A percentile compares a stretch with the other conserved stretches of the same genome.
Evolutionary conservation across 1,139 yeast species (phyloP).

Genomic region (Maudiozyma humilis): DNA sequence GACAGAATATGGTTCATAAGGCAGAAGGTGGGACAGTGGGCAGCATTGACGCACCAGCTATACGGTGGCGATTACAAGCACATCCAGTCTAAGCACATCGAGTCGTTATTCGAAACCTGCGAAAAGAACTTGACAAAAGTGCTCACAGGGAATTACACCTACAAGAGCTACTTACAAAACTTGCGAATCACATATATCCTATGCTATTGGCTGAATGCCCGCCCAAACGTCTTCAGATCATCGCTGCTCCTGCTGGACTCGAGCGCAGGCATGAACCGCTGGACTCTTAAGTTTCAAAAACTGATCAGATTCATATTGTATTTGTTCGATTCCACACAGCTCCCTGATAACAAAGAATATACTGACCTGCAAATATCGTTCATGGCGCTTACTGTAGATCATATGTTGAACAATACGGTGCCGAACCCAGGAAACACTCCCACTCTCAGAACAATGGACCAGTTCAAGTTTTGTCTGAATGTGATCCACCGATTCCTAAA

Average conservation of each 20-base stretch:
- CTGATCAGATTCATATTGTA: constrained; percentile 21
- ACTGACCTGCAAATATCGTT: constrained; percentile 13
- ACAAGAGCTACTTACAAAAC: constrained; percentile 8
- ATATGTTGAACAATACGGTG: constrained; percentile 9
- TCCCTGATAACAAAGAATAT: constrained; percentile 7
- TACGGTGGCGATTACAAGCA: constrained; percentile 15
- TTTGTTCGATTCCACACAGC: constrained; percentile 18
- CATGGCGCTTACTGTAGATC: constrained; percentile 14
- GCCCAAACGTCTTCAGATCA: constrained; percentile 12
- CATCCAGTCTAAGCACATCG: constrained; percentile 12
- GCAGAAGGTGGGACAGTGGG: constrained; percentile 22
- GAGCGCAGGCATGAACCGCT: constrained; percentile 14
- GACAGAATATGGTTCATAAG: constrained; percentile 24
- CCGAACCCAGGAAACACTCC: constrained; percentile 4
- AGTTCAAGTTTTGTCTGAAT: constrained; percentile 17
- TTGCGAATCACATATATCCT: constrained; percentile 17
- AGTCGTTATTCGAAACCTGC: constrained; percentile 6
- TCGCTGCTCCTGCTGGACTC: constrained; percentile 17
- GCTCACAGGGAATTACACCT: constrained; percentile 13
- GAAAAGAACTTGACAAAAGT: constrained; percentile 16
- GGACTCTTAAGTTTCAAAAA: constrained; percentile 24
- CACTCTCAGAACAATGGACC: constrained; percentile 11
- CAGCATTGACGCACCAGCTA: constrained; percentile 11
- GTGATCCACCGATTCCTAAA: constrained; percentile 15
- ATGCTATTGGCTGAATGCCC: constrained; percentile 22